Evolutionary conservation across 257 asterid genomes (phyloP).

Genomic region (Solanum microdontum): DNA sequence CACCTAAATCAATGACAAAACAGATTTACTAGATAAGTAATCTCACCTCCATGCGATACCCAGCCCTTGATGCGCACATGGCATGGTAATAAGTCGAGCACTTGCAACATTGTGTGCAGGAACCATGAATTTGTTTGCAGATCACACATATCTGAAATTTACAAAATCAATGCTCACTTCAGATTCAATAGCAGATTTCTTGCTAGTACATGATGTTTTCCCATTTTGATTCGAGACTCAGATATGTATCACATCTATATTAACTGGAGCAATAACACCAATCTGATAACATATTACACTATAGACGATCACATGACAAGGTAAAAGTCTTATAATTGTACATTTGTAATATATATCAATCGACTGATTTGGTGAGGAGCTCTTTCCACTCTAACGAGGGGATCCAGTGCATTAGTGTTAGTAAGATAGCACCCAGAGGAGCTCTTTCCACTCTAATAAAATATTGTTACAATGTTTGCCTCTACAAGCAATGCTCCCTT

Average conservation of each 20-base stretch:
- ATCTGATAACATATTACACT: not conserved
- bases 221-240: not conserved
- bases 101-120: constrained; percentile 93
- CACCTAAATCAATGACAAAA: not conserved
- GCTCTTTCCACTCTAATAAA: not conserved
- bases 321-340: not conserved
- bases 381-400: not conserved
- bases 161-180: not conserved
- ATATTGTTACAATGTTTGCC: not conserved
- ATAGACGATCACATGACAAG: not conserved
- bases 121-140: constrained; percentile 98
- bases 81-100: constrained; percentile 96
- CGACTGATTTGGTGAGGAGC: not conserved
- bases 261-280: not conserved
- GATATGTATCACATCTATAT: not conserved
- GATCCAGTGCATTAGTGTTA: not conserved
- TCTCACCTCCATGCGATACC: constrained; percentile 96
- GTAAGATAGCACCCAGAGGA: not conserved
- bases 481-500: not conserved
- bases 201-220: not conserved
- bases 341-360: constrained; percentile 4
- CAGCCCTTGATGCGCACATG: constrained; percentile 93
- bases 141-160: constrained; percentile 84
- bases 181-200: not conserved
- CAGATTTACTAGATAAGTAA: constrained; percentile 1